Evolutionary conservation across 2,329 filamentous ascomycete species (phyloP).

Genomic region (Fusarium poae): DNA sequence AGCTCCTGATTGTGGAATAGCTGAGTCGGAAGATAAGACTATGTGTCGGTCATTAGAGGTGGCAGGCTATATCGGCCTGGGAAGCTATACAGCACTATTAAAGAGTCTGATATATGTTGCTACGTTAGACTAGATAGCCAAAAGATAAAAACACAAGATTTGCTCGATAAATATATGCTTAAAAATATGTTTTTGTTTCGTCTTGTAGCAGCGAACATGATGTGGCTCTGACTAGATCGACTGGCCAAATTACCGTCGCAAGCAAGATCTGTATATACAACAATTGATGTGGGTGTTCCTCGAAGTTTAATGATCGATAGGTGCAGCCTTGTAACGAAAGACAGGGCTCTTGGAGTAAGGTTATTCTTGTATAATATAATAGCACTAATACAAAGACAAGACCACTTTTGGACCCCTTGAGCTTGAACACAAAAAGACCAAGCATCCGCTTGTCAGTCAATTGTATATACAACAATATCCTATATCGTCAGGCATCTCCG

Average conservation of each 20-base stretch:
- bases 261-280: not conserved
- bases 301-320: too few relatives aligned
- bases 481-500: not conserved
- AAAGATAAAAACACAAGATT: not conserved
- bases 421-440: too few relatives aligned
- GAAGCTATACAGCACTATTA: not conserved
- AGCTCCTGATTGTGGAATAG: not conserved
- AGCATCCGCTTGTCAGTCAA: too few relatives aligned
- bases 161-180: not conserved
- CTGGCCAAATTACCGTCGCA: not conserved
- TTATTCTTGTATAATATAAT: too few relatives aligned
- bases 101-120: not conserved
- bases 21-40: not conserved
- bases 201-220: not conserved
- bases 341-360: too few relatives aligned
- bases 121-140: not conserved
- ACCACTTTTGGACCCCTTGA: too few relatives aligned
- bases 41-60: not conserved
- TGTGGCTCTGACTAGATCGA: not conserved
- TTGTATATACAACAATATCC: not conserved
- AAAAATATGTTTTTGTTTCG: not conserved
- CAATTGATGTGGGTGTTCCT: too few relatives aligned
- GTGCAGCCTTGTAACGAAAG: too few relatives aligned
- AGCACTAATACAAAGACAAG: too few relatives aligned
- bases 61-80: not conserved